Percentiles rank a stretch among this genome's conserved stretches.
Conservation (phyloP, 306 rosid species). For the Quercus aquifolioides region DNA sequence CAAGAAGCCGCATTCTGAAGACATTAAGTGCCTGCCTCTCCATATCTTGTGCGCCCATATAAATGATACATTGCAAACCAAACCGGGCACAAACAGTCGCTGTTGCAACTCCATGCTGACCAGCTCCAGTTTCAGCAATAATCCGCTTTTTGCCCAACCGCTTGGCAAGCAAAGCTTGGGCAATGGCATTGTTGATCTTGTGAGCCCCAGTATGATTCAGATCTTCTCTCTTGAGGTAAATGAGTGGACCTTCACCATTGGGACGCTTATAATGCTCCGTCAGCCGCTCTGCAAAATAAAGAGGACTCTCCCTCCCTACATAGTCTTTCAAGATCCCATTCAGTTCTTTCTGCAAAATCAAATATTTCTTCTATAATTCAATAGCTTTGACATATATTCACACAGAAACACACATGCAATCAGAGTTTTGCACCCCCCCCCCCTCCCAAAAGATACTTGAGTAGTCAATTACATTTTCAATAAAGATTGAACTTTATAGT, state of each 20-base stretch:
- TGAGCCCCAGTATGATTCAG: slow-evolving; percentile 99
- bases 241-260: slow-evolving; percentile 80
- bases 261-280: slow-evolving; percentile 79
- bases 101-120: slow-evolving; percentile 98
- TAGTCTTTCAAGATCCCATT: slow-evolving; percentile 79
- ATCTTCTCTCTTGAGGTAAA: slow-evolving; percentile 96
- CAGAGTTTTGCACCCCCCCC: neutral
- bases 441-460: neutral
- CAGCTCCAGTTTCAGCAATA: slow-evolving; percentile 98
- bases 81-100: slow-evolving; percentile 97
- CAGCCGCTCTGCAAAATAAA: slow-evolving; percentile 91
- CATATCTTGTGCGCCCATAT: slow-evolving; percentile 99
- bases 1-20: slow-evolving; percentile 94
- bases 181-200: slow-evolving; percentile 92
- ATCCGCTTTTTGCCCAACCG: slow-evolving; percentile 77
- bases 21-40: slow-evolving; percentile 95
- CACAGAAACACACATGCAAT: neutral
- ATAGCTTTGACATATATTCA: neutral
- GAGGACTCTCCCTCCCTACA: slow-evolving; percentile 94
- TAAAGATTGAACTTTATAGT: neutral
- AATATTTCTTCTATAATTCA: slow-evolving; percentile 19
- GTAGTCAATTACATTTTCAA: neutral
- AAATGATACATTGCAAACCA: slow-evolving; percentile 81
- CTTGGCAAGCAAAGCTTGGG: slow-evolving; percentile 94
- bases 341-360: slow-evolving; percentile 62